Base-by-base conservation (phyloP, 441 rosid genomes). In the Theobroma grandiflorum region DNA sequence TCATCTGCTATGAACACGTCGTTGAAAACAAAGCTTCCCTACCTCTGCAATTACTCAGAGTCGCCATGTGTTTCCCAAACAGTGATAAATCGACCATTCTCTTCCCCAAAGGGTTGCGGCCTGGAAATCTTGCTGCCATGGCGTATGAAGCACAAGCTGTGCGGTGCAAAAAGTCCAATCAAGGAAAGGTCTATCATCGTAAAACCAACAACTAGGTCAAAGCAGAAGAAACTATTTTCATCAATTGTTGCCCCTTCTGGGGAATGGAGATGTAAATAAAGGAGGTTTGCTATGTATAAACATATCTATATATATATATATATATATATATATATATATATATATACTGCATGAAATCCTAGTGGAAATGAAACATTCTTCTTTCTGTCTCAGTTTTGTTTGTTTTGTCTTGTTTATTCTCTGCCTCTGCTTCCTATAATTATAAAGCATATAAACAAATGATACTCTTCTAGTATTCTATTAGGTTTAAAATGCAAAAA, bases 81-180 rank as follows among this genome's bases (percentile, higher is more conserved):
- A 20, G 65, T 73, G 12, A 73, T 38, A 8, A 75, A 75, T 26
- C 82, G 76, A 78, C 50, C 78, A 9, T 58, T 81, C 43, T 77
- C 87, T 37, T 73, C 90, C 1, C 86, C 84, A 8, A 92, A 90
- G 73, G 91, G 90, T 22, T 91, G 98, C 73, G 98, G 99, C 37
- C 85, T 94, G 40, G 90, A 92, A 80, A 78, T 82, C 65, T 78
- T 94, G 70, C 83, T 94, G 75, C 94, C 94, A 0, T 93, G 98
- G 97, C 87, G 93, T 7, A 82, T 87, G 84, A 94, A 88, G 85
- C 95, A 90, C 76, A 90, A 82, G 82, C 83, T 93, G 16, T 94
- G 94, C 31, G 95, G 96, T 14, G 80, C 88, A 26, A 89, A 85
- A 81, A 86, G 84, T 77, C 87, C 83, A 3, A 61, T 78, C 6